Conservation (phyloP, 441 rosid genomes). For the Viola pubescens region DNA sequence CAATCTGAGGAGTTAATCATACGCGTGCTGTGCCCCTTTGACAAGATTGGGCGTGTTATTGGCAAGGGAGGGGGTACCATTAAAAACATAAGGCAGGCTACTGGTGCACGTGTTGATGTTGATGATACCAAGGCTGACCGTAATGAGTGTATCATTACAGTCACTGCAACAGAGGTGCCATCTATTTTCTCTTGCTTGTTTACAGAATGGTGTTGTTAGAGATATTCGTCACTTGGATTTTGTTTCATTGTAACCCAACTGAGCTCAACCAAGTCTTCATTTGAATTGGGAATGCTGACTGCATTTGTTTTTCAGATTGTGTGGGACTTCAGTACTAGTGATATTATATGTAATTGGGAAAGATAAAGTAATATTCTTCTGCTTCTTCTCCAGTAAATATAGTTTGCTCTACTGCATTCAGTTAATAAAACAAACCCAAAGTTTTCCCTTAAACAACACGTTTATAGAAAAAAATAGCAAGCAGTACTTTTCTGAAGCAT, state of each 20-base stretch:
- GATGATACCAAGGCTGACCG: conserved; percentile 64
- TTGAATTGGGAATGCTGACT: too few species aligned
- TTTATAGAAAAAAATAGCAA: background rate
- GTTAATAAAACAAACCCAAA: background rate
- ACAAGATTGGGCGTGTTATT: conserved; percentile 93
- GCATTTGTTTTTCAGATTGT: too few species aligned
- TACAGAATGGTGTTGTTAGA: background rate
- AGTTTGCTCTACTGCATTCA: background rate
- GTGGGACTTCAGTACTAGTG: background rate
- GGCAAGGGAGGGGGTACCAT: conserved; percentile 90
- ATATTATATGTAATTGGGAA: background rate
- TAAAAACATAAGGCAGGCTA: conserved; percentile 82
- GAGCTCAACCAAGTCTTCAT: background rate
- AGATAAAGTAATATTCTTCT: background rate
- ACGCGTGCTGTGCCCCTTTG: conserved; percentile 62
- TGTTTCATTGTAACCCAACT: background rate
- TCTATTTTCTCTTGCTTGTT: background rate
- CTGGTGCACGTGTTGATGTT: conserved; percentile 81
- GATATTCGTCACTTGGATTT: background rate
- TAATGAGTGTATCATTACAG: conserved; percentile 62
- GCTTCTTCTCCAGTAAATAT: background rate
- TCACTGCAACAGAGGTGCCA: conserved; percentile 60
- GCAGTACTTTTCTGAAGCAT: background rate
- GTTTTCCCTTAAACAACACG: background rate
- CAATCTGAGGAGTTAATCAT: conserved; percentile 59